Conservation (phyloP, 306 rosid genomes). For the Cucurbita moschata region DNA sequence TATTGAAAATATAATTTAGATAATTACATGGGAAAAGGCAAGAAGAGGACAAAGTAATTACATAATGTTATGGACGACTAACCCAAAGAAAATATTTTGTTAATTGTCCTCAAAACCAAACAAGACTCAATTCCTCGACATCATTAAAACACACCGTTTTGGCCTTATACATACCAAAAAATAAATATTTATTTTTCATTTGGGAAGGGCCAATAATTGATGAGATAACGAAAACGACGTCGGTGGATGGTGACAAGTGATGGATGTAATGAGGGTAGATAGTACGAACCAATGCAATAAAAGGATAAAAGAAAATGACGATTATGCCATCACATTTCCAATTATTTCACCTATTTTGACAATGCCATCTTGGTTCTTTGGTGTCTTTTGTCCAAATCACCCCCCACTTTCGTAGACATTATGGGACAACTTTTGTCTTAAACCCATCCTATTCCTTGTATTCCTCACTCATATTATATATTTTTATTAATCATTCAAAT, state of each 20-base stretch:
- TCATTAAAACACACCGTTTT: not conserved
- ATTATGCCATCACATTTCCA: conserved; percentile 2
- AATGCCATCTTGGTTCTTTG: not conserved
- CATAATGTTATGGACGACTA: not conserved
- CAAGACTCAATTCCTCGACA: not conserved
- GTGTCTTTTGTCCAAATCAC: not conserved
- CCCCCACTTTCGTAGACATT: not conserved
- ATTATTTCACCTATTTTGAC: not conserved
- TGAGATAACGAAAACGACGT: conserved; percentile 18
- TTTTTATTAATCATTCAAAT: not conserved
- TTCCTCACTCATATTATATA: not conserved
- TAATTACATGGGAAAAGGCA: not conserved
- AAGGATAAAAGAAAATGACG: conserved; percentile 20
- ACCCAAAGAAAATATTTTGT: not conserved
- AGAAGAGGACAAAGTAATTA: not conserved
- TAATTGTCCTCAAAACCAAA: not conserved
- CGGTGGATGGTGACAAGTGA: conserved; percentile 11
- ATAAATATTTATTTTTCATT: not conserved
- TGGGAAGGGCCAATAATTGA: conserved; percentile 6
- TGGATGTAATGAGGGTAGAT: conserved; percentile 1
- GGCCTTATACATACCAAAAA: not conserved
- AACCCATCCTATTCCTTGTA: not conserved
- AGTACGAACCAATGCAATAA: not conserved
- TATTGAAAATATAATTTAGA: no score
- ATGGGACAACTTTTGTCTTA: not conserved